Percentiles rank a stretch among this genome's conserved stretches.
phyloP scores from a whole-genome alignment of 176 grass and related monocot species.

The Stipa capillata region DNA sequence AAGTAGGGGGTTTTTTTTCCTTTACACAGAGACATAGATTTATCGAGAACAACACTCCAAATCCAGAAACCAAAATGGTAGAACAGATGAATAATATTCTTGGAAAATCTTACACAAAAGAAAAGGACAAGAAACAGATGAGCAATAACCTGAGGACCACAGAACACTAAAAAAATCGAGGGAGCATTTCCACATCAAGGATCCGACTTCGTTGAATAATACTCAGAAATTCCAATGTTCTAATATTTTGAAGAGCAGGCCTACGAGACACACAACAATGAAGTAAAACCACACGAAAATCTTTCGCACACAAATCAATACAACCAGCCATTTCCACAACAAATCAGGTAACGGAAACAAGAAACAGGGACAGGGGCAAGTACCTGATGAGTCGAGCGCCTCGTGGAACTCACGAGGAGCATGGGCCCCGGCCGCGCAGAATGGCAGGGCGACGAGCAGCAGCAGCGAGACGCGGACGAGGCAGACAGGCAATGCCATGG shows the following conservation, averaged over 20 bases:
- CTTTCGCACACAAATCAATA: not conserved
- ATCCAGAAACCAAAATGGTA: not conserved
- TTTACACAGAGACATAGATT: not conserved
- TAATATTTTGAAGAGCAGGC: not conserved
- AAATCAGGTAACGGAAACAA: not conserved
- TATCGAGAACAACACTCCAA: not conserved
- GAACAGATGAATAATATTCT: not conserved
- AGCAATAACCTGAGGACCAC: constrained; percentile 29
- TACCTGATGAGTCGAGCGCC: constrained; percentile 22
- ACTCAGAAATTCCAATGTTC: not conserved
- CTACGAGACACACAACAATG: not conserved
- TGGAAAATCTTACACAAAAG: not conserved
- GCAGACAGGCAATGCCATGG: constrained; percentile 49
- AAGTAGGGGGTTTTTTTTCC: not conserved
- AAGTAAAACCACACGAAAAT: not conserved
- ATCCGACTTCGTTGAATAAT: not conserved
- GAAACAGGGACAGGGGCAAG: not conserved
- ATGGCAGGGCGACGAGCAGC: constrained; percentile 35
- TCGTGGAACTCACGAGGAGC: constrained; percentile 7
- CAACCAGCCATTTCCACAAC: not conserved
- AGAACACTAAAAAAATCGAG: not conserved
- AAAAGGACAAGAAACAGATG: constrained; percentile 20
- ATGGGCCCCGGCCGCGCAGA: constrained; percentile 13
- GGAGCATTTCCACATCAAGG: constrained; percentile 15
- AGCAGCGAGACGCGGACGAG: constrained; percentile 27